phyloP scores from a whole-genome alignment of 805 yeast species.

The Myxozyma udenii region DNA sequence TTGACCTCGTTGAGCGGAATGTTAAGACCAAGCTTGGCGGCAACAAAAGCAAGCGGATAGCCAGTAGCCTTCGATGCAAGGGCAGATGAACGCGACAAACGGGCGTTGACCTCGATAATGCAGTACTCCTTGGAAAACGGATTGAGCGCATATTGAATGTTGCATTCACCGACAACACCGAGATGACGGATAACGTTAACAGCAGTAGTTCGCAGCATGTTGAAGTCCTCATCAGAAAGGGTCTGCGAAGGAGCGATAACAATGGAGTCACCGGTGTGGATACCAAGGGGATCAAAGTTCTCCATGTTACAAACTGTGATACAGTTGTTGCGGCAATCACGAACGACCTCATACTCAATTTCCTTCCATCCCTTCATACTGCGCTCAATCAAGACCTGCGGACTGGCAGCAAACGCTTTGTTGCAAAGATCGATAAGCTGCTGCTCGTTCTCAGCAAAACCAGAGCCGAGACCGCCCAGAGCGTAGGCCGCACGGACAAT shows the following conservation, averaged over 20 bases:
- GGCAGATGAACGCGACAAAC: slow-evolving; percentile 97
- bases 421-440: slow-evolving; percentile 81
- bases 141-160: slow-evolving; percentile 92
- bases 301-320: slow-evolving; percentile 99
- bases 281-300: slow-evolving; percentile 96
- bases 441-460: slow-evolving; percentile 85
- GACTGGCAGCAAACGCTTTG: slow-evolving; percentile 91
- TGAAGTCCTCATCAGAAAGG: slow-evolving; percentile 91
- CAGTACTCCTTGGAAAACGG: slow-evolving; percentile 93
- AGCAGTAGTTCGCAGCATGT: slow-evolving; percentile 97
- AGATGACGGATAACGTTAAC: slow-evolving; percentile 94
- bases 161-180: slow-evolving; percentile 99
- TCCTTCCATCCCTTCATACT: slow-evolving; percentile 99
- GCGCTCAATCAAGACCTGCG: slow-evolving; percentile 91
- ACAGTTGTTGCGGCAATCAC: slow-evolving; percentile 96
- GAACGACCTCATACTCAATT: slow-evolving; percentile 96
- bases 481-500: slow-evolving; percentile 98
- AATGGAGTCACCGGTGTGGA: slow-evolving; percentile 98
- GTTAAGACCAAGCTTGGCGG: slow-evolving; percentile 93
- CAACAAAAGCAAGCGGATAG: slow-evolving; percentile 95
- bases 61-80: slow-evolving; percentile 98
- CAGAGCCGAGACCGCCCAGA: slow-evolving; percentile 96
- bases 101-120: slow-evolving; percentile 96
- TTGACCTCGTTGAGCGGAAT: slow-evolving; percentile 87
- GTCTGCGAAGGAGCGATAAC: slow-evolving; percentile 99